Evolutionary conservation across 371 early-diverging fungal species (phyloP).

Genomic region (Mucor racemosus): DNA sequence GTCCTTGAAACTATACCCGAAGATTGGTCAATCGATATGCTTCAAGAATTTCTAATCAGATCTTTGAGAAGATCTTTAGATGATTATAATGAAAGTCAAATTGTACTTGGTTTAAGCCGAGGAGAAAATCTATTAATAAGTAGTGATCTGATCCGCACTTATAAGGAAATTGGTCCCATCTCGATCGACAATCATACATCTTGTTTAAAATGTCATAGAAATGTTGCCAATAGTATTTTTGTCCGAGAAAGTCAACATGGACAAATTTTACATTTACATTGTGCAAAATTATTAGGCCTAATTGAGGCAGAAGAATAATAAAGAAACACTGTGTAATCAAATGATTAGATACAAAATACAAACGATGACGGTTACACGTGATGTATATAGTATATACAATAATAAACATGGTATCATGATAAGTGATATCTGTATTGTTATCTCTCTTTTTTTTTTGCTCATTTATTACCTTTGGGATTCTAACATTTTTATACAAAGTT

Average conservation of each 20-base stretch:
- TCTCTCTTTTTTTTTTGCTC: neutral
- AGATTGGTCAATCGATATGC: conserved; percentile 65
- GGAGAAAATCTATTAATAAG: conserved; percentile 68
- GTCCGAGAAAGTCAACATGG: conserved; percentile 52
- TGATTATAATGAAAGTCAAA: conserved; percentile 57
- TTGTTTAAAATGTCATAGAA: conserved; percentile 57
- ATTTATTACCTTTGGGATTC: no score
- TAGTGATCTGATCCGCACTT: conserved; percentile 48
- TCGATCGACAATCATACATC: conserved; percentile 48
- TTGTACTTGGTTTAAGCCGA: conserved; percentile 60
- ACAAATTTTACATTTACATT: conserved; percentile 60
- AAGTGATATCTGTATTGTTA: neutral
- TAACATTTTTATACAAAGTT: no score
- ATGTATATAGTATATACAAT: conserved; percentile 3
- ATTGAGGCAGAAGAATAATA: conserved; percentile 13
- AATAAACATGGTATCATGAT: neutral
- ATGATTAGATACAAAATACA: neutral
- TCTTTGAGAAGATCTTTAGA: conserved; percentile 60
- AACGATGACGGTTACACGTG: conserved; percentile 12
- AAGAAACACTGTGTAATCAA: conserved; percentile 6
- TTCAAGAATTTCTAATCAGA: conserved; percentile 59
- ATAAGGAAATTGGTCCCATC: conserved; percentile 54
- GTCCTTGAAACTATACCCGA: conserved; percentile 65
- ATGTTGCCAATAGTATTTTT: conserved; percentile 57
- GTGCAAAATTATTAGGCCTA: conserved; percentile 43